Conservation (phyloP, 2,329 filamentous ascomycete genomes). For the Aotearoamyces nothofagi region DNA sequence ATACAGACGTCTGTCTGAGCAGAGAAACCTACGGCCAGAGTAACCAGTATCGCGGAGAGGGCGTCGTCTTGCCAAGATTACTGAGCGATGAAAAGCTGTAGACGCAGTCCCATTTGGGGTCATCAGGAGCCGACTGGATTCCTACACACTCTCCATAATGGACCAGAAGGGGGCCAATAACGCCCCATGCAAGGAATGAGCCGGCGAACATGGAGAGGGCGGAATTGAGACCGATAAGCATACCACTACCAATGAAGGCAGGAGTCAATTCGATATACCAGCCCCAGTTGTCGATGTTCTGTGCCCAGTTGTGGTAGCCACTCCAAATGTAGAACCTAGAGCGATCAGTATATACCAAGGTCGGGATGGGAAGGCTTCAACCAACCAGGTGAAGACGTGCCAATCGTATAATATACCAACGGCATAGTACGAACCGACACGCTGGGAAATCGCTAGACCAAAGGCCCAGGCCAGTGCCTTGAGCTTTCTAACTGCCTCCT, state of each 20-base stretch:
- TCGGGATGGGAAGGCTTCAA: constrained; percentile 8
- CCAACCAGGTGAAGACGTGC: constrained; percentile 32
- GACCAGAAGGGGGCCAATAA: constrained; percentile 41
- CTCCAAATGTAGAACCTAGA: constrained; percentile 42
- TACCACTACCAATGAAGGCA: constrained; percentile 40
- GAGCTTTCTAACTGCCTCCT: constrained; percentile 38
- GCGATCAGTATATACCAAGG: constrained; percentile 23
- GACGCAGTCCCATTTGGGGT: constrained; percentile 28
- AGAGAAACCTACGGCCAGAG: constrained; percentile 24
- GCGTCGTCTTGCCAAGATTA: constrained; percentile 24
- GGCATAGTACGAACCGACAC: constrained; percentile 42
- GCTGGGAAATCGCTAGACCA: constrained; percentile 30
- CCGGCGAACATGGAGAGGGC: constrained; percentile 41
- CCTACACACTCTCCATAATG: constrained; percentile 33
- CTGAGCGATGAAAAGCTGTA: constrained; percentile 24
- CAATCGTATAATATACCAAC: constrained; percentile 44
- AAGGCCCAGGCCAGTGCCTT: constrained; percentile 37
- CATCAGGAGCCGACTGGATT: constrained; percentile 17
- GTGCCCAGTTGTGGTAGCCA: constrained; percentile 31
- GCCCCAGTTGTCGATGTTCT: constrained; percentile 43
- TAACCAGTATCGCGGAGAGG: constrained; percentile 34
- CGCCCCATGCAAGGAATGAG: constrained; percentile 26
- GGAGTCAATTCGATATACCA: constrained; percentile 45
- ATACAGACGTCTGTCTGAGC: neutral
- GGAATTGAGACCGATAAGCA: constrained; percentile 36